Base-by-base conservation (phyloP, 352 stramenopile genomes). In the Phytophthora uliginosa region DNA sequence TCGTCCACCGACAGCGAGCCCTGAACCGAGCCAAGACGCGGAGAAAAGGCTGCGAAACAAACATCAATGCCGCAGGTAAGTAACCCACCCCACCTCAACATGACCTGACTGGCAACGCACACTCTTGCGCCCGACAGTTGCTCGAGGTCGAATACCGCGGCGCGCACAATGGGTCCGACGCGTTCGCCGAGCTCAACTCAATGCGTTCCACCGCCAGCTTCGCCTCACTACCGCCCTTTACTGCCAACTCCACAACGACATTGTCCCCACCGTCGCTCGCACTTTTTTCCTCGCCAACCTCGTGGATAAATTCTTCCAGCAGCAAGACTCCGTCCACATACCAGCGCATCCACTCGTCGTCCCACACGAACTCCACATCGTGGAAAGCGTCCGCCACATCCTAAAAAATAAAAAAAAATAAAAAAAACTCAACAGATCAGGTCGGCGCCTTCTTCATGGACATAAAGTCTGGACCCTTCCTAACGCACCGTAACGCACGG, bases 1-100 rank as follows among this genome's bases (percentile, higher is more conserved):
- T 96, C 81, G 12, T 72, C 45, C 1, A 88, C 79, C 4, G 88
- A 93, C 2, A 96, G 59, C 45, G 82, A 91, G 17, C 90, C 88
- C 10, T 83, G 69, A 36, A 94, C 82, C 4, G 83, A 84, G 7
- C 90, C 90, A 24, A 93, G 64, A 2, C 79, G 84, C 3, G 88
- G 88, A 45, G 63, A 59, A 61, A 84, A 86, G 13, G 73, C 81
- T 91, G 20, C 9, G 26, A 15, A 53, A 7, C 28, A 54, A 22
- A 53, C 15, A 53, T 33, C 8, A 28, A 7, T 63, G 7, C 17
- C 40, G 17, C 40, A 22, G 3, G 40, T 51, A 42, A 63, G 13
- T 10, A 53, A 55, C 10, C 8, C 51, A 26, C 8, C 47, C 5
- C 3, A 17, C 47, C 4, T 17, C 8, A 0, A 18, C 47, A 24